Evolutionary conservation across 2,329 filamentous ascomycete species (phyloP).

Genomic region (Fusarium pilosicola): DNA sequence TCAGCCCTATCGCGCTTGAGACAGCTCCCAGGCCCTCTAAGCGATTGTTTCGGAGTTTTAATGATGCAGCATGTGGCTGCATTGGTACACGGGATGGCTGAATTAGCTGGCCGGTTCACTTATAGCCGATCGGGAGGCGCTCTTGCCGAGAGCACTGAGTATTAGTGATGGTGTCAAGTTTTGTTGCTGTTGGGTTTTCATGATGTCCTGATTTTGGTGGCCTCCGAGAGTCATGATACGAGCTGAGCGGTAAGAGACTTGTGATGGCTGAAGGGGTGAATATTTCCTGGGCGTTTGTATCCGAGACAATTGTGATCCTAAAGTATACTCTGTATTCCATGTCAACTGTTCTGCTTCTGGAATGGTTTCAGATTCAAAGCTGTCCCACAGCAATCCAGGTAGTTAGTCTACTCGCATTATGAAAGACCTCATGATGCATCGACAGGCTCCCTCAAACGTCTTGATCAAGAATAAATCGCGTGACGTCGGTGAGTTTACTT

Average conservation of each 20-base stretch:
- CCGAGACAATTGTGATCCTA: neutral
- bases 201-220: constrained; percentile 4
- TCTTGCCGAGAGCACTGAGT: neutral
- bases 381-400: neutral
- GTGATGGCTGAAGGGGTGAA: neutral
- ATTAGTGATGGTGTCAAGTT: neutral
- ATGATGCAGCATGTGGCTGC: constrained; percentile 6
- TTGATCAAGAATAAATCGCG: neutral
- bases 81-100: constrained; percentile 25
- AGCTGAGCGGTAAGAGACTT: neutral
- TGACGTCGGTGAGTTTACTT: neutral
- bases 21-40: neutral
- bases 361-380: neutral
- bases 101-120: neutral
- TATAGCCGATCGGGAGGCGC: neutral
- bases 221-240: neutral
- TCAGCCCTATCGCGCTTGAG: constrained; percentile 13
- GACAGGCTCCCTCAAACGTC: constrained; percentile 5
- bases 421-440: constrained; percentile 2
- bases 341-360: neutral
- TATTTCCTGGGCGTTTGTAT: neutral
- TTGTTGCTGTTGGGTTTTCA: neutral
- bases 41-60: constrained; percentile 5
- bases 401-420: neutral
- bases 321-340: neutral